Evolutionary conservation across 306 rosid species (phyloP).

Genomic region (Macrotyloma uniflorum): DNA sequence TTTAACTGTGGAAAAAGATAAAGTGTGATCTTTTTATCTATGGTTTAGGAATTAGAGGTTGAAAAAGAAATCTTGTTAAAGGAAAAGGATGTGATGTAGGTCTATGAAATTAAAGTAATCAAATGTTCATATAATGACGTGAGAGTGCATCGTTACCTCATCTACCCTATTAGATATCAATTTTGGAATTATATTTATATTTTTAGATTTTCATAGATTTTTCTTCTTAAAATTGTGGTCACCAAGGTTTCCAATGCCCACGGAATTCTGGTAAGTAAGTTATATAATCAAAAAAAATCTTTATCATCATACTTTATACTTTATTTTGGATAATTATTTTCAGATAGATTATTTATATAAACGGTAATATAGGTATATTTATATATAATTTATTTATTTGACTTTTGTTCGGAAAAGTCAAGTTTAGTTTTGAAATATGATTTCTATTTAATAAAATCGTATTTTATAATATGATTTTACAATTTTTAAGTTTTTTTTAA

Average conservation of each 20-base stretch:
- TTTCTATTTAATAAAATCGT: too few species aligned
- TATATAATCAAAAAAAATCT: not conserved
- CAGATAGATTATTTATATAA: too few species aligned
- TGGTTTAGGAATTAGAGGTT: not conserved
- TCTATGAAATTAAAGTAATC: not conserved
- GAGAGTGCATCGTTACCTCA: conserved; percentile 1
- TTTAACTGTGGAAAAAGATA: not conserved
- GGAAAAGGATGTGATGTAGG: not conserved
- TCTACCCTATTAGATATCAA: conserved; percentile 8
- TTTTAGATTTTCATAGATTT: not conserved
- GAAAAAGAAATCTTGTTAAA: not conserved
- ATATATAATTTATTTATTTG: too few species aligned
- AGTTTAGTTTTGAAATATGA: too few species aligned
- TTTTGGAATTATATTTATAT: conserved; percentile 15
- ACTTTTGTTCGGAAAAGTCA: too few species aligned
- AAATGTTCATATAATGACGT: conserved; percentile 23
- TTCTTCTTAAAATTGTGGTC: not conserved
- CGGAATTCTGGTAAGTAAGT: not conserved
- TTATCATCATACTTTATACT: conserved; percentile 17
- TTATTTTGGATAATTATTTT: too few species aligned
- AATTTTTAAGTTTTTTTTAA: too few species aligned
- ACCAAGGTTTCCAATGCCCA: conserved; percentile 19
- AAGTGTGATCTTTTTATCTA: not conserved
- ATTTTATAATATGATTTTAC: too few species aligned
- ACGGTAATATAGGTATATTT: too few species aligned